Evolutionary conservation across 2,329 filamentous ascomycete species (phyloP).

Genomic region (Aureobasidium uvarum): DNA sequence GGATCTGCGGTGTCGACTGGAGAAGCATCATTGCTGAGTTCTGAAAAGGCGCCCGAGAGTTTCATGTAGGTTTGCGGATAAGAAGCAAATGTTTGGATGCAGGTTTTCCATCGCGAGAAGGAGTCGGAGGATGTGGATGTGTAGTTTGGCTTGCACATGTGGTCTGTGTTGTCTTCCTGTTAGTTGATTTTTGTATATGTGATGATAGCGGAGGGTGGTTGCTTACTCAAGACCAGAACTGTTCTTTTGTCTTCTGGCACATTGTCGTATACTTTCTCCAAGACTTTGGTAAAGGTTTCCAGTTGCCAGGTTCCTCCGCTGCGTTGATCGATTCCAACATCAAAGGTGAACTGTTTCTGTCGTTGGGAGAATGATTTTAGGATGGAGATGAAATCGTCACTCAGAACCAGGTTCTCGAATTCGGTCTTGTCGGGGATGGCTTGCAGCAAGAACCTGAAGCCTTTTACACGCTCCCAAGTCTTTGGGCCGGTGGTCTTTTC

Average conservation of each 20-base stretch:
- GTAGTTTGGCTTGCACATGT: conserved; percentile 87
- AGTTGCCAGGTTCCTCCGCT: conserved; percentile 66
- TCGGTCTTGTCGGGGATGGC: conserved; percentile 40
- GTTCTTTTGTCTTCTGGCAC: conserved; percentile 60
- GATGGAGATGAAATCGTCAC: conserved; percentile 46
- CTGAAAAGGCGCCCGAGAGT: conserved; percentile 80
- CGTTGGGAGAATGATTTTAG: conserved; percentile 59
- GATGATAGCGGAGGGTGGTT: background rate
- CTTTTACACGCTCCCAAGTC: conserved; percentile 67
- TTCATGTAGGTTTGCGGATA: conserved; percentile 77
- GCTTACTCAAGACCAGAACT: conserved; percentile 65
- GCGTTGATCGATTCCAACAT: conserved; percentile 79
- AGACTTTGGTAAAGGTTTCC: conserved; percentile 39
- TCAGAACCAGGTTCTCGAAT: conserved; percentile 40
- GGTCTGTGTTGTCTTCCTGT: conserved; percentile 55
- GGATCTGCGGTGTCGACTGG: conserved; percentile 42
- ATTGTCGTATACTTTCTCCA: conserved; percentile 57
- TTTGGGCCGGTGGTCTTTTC: conserved; percentile 59
- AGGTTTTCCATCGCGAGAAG: conserved; percentile 67
- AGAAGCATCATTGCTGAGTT: conserved; percentile 59
- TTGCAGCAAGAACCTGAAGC: conserved; percentile 80
- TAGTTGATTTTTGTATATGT: background rate
- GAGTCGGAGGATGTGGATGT: conserved; percentile 47
- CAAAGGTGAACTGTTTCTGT: conserved; percentile 66
- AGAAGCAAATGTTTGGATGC: conserved; percentile 65